Evolutionary conservation across 768 basidiomycete species (phyloP), one percentile per base, ranked within the genome.

Genomic region (Leccinum sublutescens): DNA sequence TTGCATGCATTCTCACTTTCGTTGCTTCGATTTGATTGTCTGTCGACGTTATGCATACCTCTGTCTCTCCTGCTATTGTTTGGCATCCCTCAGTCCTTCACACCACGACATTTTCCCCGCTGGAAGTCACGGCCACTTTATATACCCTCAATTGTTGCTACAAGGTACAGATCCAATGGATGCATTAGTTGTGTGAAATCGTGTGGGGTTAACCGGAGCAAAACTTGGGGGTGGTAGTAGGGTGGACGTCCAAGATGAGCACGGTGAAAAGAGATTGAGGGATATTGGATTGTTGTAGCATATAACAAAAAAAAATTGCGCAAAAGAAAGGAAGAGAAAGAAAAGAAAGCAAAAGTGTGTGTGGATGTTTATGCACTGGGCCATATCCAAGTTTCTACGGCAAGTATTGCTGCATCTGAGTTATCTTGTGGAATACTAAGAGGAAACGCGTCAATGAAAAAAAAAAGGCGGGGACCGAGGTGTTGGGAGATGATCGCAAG

Each of bases 301-400:
- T 45, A 38, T 27, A 19, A 29, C 50, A 33, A 45, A 45, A 29
- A 17, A 17, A 43, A 15, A 51, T 48, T 43, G 56, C 17, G 25
- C 21, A 34, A 50, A 36, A 2, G 11, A 38, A 38, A 50, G 31
- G 55, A 34, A 25, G 3, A 14, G 15, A 36, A 36, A 19, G 9
- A 19, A 19, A 19, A 10, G 43, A 19, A 45, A 45, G 19, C 40
- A n/a, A 45, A 12, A 45, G 11, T 11, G 0, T 17, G 8, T 50
- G 8, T 49, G 2, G 19, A 0, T 2, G 11, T 51, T 63, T 49
- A 70, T 67, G 66, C 52, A 55, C 47, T 54, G 5, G 76, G 61
- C 67, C 91, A 96, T 74, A 97, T 91, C 90, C 91, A 96, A 56
- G 86, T 76, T 69, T 86, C 79, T 36, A 94, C 87, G 1, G 75